Base-by-base conservation (phyloP, 768 basidiomycete species). In the Neoboletus magnificus region DNA sequence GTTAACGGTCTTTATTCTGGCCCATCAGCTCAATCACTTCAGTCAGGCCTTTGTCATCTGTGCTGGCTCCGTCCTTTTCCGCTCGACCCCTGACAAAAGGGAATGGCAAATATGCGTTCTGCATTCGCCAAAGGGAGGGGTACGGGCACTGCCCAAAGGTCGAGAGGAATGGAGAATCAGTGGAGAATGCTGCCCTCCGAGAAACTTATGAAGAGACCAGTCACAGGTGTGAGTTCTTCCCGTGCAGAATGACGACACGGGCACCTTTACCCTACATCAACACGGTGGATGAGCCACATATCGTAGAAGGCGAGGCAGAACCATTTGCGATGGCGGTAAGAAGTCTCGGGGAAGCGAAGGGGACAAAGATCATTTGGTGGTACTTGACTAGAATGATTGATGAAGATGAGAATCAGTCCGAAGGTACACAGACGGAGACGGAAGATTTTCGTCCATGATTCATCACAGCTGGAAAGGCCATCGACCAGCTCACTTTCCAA, bases 131-230 rank as follows among this genome's bases (percentile, higher is more conserved):
- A 51, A 13, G 16, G 49, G 29, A 46, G 44, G 50, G 12, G 37
- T 61, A 12, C 74, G 69, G 61, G 61, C 83, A 6, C 77, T 86
- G 13, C 82, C 86, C 33, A 86, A 85, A 58, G 86, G 84, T 6
- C 76, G 83, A 32, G 85, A 86, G 62, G 82, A 86, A 73, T 22
- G 78, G 78, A 1, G 85, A 86, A 67, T 69, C 72, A 6, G 70
- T 83, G 18, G 77, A 80, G 52, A 60, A 53, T 1, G 74, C 84
- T 2, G 84, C 85, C 0, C 57, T 83, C 6, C 75, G 86, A 18
- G 85, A 87, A 69, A 83, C 84, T 1, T 83, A 75, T 63, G 86
- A 84, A 62, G 84, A 86, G 71, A 86, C 84, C 9, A n/a, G 37
- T 9, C 20, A 39, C 60, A 68, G 68, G 5, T 85, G 85, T 66